Conservation (phyloP, 1,139 yeast genomes). For the Zygosaccharomyces sapae region DNA sequence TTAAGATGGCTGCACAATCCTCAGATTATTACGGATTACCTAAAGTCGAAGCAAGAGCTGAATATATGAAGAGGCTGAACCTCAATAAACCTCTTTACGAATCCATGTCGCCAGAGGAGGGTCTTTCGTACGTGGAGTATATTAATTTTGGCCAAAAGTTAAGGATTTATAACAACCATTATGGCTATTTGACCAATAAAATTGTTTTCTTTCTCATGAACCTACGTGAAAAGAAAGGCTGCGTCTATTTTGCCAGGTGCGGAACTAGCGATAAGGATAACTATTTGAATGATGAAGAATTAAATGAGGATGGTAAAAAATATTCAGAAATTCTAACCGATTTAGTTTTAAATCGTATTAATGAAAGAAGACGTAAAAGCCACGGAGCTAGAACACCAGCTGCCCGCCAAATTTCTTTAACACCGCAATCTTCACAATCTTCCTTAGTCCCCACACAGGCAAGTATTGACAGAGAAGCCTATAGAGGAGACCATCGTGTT, state of each 20-base stretch:
- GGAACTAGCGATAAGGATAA: constrained; percentile 50
- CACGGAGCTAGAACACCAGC: constrained; percentile 14
- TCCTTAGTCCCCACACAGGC: constrained; percentile 20
- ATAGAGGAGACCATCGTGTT: constrained; percentile 21
- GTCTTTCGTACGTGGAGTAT: constrained; percentile 70
- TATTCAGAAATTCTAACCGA: constrained; percentile 51
- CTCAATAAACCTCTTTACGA: constrained; percentile 50
- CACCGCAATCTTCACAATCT: constrained; percentile 10
- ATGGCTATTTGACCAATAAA: constrained; percentile 84
- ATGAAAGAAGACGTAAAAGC: constrained; percentile 23
- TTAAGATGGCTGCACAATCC: constrained; percentile 79
- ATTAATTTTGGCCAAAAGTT: constrained; percentile 89
- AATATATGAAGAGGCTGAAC: constrained; percentile 52
- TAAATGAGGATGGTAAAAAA: constrained; percentile 53
- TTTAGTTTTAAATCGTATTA: constrained; percentile 38
- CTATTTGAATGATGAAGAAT: constrained; percentile 56
- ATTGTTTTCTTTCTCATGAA: constrained; percentile 89
- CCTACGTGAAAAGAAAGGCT: constrained; percentile 79
- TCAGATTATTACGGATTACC: constrained; percentile 84
- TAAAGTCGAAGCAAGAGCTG: constrained; percentile 55
- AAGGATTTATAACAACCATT: constrained; percentile 64
- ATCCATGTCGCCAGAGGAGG: constrained; percentile 48
- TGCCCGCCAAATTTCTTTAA: constrained; percentile 11
- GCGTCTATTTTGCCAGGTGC: constrained; percentile 83
- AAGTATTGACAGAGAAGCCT: constrained; percentile 20